These are phyloP conservation scores for Geoglossum cookeanum DNA, from an alignment of 2,329 filamentous ascomycete species.

Conservation along the genomic window DNA sequence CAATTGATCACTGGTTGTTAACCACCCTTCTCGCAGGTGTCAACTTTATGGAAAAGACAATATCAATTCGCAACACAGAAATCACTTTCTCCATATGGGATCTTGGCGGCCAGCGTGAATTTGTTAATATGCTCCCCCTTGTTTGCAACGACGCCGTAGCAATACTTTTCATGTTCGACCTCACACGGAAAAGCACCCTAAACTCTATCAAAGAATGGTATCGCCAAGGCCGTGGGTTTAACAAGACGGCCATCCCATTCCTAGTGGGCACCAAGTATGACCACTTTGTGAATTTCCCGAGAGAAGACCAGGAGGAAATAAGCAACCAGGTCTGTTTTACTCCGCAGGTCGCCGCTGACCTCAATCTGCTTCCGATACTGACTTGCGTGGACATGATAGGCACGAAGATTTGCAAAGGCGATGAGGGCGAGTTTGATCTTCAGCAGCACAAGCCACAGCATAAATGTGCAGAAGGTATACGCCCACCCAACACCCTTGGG, in stretches of 20 bases:
- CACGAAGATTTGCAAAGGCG: constrained; percentile 86
- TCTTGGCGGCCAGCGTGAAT: constrained; percentile 90
- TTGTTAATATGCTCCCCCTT: constrained; percentile 98
- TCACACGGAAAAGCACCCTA: constrained; percentile 91
- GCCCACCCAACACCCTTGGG: neutral
- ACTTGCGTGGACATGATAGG: constrained; percentile 29
- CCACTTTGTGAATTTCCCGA: constrained; percentile 96
- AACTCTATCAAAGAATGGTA: constrained; percentile 99
- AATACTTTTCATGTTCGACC: constrained; percentile 98
- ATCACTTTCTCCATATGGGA: constrained; percentile 99
- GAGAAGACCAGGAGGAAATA: constrained; percentile 96
- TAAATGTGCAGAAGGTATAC: constrained; percentile 96
- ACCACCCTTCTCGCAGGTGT: constrained; percentile 38
- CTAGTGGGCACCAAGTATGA: constrained; percentile 97
- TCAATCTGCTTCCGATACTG: neutral
- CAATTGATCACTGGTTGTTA: neutral
- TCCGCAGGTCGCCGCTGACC: constrained; percentile 9
- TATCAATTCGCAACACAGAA: constrained; percentile 96
- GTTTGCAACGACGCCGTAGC: constrained; percentile 98
- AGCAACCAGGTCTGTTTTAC: constrained; percentile 57
- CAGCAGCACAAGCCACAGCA: constrained; percentile 96
- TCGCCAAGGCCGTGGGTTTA: constrained; percentile 89
- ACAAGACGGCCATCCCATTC: constrained; percentile 99
- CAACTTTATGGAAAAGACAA: constrained; percentile 99
- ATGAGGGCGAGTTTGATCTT: constrained; percentile 98